Evolutionary conservation across 108 stramenopile genomes (phyloP), one percentile per base, ranked within the genome.

Genomic region (Ochromonas danica): DNA sequence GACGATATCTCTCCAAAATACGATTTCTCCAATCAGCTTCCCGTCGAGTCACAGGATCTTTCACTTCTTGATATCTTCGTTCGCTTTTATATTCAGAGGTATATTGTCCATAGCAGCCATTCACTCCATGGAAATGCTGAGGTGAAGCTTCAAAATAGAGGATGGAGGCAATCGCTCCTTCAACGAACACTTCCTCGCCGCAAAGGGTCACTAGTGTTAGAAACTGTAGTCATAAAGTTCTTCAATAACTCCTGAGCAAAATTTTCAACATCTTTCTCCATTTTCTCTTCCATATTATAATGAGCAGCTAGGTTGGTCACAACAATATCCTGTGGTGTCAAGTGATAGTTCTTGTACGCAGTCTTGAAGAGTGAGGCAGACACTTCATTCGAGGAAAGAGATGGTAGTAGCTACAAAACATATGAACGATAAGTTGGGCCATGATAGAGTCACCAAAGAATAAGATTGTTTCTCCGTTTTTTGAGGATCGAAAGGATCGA

Each of bases 21-120:
- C 63, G 63, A 36, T 67, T 67, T 6, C 63, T 3, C 63, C 63
- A 67, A 36, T 67, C 63, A 10, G 35, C 63, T 36, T 31, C 17
- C 3, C 10, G 14, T 10, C 3, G 6, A 28, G 30, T 35, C 10
- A 10, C 6, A 36, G 63, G 30, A 35, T 36, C 31, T 6, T 35
- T 36, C 33, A 67, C 27, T 6, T 28, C 33, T 3, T 36, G 31
- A 25, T 10, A 67, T 33, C 6, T 67, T 28, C 30, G 31, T 22
- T 33, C 17, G 17, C 31, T 6, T 36, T 67, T 28, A 36, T 3
- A 31, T 6, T 36, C 30, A 10, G 17, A 10, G 31, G 31, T 33
- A 36, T 3, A 6, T 25, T 67, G 17, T 36, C 14, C 3, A 25
- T 67, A 67, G 31, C 6, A 67, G 31, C 63, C 63, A 36, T 67